phyloP scores from a whole-genome alignment of 1,284 basidiomycete genomes.

The Inonotus hispidus region DNA sequence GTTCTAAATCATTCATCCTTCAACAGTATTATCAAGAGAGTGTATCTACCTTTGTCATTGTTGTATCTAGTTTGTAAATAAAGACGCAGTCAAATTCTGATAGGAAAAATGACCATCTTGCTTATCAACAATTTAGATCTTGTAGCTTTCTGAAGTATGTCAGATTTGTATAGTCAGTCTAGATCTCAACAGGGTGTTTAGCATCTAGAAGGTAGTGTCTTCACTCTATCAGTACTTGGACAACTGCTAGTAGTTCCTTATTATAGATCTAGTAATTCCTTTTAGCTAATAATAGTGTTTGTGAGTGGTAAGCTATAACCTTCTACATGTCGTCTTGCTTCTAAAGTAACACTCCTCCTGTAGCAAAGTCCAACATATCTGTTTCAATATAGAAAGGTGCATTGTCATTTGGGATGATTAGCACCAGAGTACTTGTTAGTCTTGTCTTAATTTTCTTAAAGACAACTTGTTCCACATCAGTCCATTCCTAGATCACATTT shows the following conservation, averaged over 20 bases:
- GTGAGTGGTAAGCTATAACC: conserved; percentile 24
- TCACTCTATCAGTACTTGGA: neutral
- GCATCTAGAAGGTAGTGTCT: neutral
- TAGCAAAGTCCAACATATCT: neutral
- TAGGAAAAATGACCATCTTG: conserved; percentile 31
- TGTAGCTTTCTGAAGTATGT: neutral
- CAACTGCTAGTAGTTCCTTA: conserved; percentile 34
- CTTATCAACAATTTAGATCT: conserved; percentile 26
- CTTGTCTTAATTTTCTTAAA: neutral
- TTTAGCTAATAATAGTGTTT: conserved; percentile 25
- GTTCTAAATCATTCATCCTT: neutral
- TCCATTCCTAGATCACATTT: neutral
- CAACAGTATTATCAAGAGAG: neutral
- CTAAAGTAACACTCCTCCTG: neutral
- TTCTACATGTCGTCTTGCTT: neutral
- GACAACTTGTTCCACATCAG: neutral
- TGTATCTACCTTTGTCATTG: neutral
- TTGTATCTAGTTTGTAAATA: neutral
- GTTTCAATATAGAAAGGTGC: neutral
- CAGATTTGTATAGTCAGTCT: neutral
- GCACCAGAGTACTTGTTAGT: neutral
- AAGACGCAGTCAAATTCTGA: neutral
- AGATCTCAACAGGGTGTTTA: neutral
- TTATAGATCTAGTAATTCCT: conserved; percentile 36
- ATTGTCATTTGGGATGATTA: neutral